Evolutionary conservation across 345 rosid species (phyloP).

Genomic region (rapeseed (Brassica napus)): Da-Ae NC_063445.1:1624501-1625000

Average conservation of each 20-base stretch:
- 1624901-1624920: constrained; percentile 37
- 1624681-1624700: background rate
- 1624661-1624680: no score
- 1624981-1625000: constrained; percentile 1
- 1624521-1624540: constrained; percentile 52
- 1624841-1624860: constrained; percentile 43
- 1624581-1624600: background rate
- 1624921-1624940: constrained; percentile 5
- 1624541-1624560: constrained; percentile 68
- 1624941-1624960: background rate
- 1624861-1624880: constrained; percentile 30
- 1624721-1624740: background rate
- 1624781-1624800: constrained; percentile 40
- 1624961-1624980: background rate
- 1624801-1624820: constrained; percentile 63
- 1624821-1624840: constrained; percentile 57
- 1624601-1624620: background rate
- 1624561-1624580: constrained; percentile 41
- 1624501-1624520: constrained; percentile 69
- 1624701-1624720: background rate
- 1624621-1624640: no score
- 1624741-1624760: constrained; percentile 70
- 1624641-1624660: no score
- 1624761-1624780: constrained; percentile 56
- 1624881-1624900: constrained; percentile 38